phyloP scores from a whole-genome alignment of 805 yeast genomes.

The Sporopachydermia quercuum region DNA sequence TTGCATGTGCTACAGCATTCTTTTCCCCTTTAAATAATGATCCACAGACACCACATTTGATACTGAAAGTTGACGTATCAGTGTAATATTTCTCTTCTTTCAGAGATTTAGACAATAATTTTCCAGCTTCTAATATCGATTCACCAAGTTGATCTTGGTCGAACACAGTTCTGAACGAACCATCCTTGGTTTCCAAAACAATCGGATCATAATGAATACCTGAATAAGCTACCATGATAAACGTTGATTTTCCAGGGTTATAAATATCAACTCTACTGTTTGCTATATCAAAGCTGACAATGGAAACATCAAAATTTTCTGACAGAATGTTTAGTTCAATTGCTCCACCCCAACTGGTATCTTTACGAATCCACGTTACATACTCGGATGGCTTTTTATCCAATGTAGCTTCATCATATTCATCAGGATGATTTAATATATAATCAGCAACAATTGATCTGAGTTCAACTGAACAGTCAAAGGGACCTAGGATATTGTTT shows the following conservation, averaged over 20 bases:
- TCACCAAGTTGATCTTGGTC: constrained; percentile 19
- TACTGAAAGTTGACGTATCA: constrained; percentile 43
- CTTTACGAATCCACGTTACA: constrained; percentile 42
- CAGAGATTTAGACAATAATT: constrained; percentile 27
- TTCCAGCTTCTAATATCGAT: constrained; percentile 23
- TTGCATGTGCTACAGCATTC: constrained; percentile 52
- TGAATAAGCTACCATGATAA: constrained; percentile 42
- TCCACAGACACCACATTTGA: constrained; percentile 44
- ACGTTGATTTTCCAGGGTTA: constrained; percentile 26
- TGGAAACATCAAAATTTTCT: constrained; percentile 32
- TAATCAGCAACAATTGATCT: constrained; percentile 35
- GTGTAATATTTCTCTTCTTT: constrained; percentile 44
- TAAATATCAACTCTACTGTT: constrained; percentile 43
- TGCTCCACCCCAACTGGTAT: constrained; percentile 73
- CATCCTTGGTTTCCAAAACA: constrained; percentile 21
- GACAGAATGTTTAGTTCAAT: constrained; percentile 56
- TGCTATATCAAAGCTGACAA: constrained; percentile 51
- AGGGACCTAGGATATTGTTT: constrained; percentile 30
- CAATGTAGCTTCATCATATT: constrained; percentile 40
- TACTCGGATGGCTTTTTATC: constrained; percentile 37
- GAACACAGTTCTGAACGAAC: constrained; percentile 29
- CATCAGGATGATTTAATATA: constrained; percentile 26
- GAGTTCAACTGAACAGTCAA: constrained; percentile 31
- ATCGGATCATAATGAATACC: constrained; percentile 67
- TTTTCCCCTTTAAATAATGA: constrained; percentile 41